Evolutionary conservation across 2,329 filamentous ascomycete species (phyloP), one percentile per base, ranked within the genome.

Genomic region (Aureobasidium musti): DNA sequence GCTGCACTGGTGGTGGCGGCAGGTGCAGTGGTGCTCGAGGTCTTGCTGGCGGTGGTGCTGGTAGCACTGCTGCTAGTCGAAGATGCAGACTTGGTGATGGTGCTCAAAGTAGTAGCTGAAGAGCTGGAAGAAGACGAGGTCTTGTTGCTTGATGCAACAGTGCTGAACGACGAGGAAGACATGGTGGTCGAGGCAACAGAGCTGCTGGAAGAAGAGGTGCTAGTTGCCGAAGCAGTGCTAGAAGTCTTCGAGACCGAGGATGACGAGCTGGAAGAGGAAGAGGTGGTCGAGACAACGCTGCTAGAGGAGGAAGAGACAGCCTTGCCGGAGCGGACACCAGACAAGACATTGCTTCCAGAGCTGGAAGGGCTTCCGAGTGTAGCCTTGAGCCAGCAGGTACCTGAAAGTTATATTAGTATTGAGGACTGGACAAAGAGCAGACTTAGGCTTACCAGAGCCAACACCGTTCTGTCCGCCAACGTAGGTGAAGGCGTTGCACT

Each of bases 401-500:
- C 66, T 61, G 37, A 61, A 59, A 11, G 11, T 5, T 2, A 21
- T 45, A 8, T 45, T 13, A 45, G 41, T 45, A 45, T 45, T 21
- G 41, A 45, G 11, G 6, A 45, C 10, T 5, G 1, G 13, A 23
- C n/a, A 13, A 10, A 45, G 8, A 11, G 10, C n/a, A 45, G 21
- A 45, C 6, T 3, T 4, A 11, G 26, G 19, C 49, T 56, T 63
- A 47, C 67, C 66, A 50, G 53, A 67, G 53, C 67, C 67, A 67
- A 54, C 67, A 67, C 67, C 67, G 14, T 61, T 57, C 14, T 21
- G 30, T 4, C 64, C 67, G 28, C 68, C 67, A 7, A 69, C 64
- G 57, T 69, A 69, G 49, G 67, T 63, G 47, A 69, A 69, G 10
- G 67, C 68, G 14, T 35, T 67, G 65, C 68, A 69, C 7, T 50